These are phyloP conservation scores for Pyrenopolyporus hunteri DNA, from an alignment of 495 filamentous ascomycete species.

Conservation along the genomic window DNA sequence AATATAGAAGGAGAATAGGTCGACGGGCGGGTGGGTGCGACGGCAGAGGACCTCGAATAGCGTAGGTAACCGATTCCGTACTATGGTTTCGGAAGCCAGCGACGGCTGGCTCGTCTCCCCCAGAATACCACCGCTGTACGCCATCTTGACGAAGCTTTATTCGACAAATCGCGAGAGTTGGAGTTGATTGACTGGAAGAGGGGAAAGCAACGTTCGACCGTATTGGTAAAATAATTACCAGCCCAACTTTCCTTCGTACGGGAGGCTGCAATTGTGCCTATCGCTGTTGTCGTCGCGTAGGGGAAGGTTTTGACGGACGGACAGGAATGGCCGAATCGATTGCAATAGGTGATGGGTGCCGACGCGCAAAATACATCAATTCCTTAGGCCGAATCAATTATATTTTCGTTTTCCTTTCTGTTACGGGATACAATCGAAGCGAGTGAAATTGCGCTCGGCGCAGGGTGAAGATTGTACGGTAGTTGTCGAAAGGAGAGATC, in stretches of 20 bases:
- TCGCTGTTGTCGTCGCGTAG: conserved; percentile 25
- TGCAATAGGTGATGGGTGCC: neutral
- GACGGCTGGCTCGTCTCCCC: conserved; percentile 44
- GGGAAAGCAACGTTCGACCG: conserved; percentile 1
- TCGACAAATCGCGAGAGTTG: conserved; percentile 1
- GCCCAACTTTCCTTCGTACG: conserved; percentile 16
- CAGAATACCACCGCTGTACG: conserved; percentile 32
- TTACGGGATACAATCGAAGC: conserved; percentile 25
- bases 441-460: conserved; percentile 44
- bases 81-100: conserved; percentile 52
- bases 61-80: conserved; percentile 85
- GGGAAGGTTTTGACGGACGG: neutral
- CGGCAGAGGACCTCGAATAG: conserved; percentile 94
- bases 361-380: conserved; percentile 8
- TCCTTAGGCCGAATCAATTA: conserved; percentile 1
- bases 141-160: conserved; percentile 42
- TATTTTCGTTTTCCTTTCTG: neutral
- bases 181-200: neutral
- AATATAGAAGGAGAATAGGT: conserved; percentile 98
- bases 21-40: conserved; percentile 87
- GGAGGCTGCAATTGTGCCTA: conserved; percentile 12
- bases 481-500: conserved; percentile 17
- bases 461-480: conserved; percentile 37
- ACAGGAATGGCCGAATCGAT: neutral
- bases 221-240: neutral